Base-by-base conservation (phyloP, 306 rosid genomes). In the Trifolium pratense region DNA sequence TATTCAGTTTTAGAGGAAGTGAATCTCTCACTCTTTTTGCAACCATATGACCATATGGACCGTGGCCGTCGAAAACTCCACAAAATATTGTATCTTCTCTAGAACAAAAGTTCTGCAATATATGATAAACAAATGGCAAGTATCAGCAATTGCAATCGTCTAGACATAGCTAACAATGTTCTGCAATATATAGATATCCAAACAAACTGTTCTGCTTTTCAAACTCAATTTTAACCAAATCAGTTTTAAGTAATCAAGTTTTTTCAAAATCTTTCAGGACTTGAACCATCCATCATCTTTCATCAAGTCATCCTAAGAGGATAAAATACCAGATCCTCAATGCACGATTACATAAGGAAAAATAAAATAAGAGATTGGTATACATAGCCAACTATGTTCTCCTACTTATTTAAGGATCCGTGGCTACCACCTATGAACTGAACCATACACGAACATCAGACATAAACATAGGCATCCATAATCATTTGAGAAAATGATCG, bases 1-100 rank as follows among this genome's bases (percentile, higher is more conserved):
- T 78, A 78, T 91, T 95, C 86, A 95, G 85, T 62, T 82, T 91
- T 67, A 95, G 83, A 72, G 99, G 99, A 75, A 95, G 97, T 68
- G 92, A 86, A 86, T 95, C 99, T 88, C 99, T 88, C 87, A 95
- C 99, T 85, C 84, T 91, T 85, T 88, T 95, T 1, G 99, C 99
- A 67, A 95, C 99, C 99, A 95, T 85, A 81, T 95, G 99, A 60
- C 99, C 99, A 70, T 20, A 95, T 0, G 99, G 99, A 57, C 99
- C 99, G 9, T 95, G 99, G 37, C 99, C 99, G 79, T 95, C 99
- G 63, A 95, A 95, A 81, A 95, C 99, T 43, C 99, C 99, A 72
- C 99, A 95, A 82, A 95, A 95, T 74, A 80, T 43, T n/a, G 97
- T 83, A 79, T 87, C 97, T 34, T 81, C 82, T 74, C 96, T 83